phyloP scores from a whole-genome alignment of 495 filamentous ascomycete genomes.

The Elasticomyces elasticus region DNA sequence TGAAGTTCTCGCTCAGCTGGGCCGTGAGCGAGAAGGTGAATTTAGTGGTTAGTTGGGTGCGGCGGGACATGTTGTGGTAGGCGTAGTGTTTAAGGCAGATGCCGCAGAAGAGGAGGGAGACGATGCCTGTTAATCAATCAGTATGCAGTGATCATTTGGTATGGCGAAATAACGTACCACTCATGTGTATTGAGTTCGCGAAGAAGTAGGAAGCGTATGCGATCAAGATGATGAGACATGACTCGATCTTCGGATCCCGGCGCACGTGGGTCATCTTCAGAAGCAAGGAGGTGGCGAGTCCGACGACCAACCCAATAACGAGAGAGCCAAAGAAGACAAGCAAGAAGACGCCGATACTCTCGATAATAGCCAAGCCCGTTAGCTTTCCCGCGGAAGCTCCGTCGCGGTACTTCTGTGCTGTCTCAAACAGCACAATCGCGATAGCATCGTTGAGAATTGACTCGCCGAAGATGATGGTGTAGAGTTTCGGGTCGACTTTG shows the following conservation, averaged over 20 bases:
- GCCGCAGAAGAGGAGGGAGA: slow-evolving; percentile 91
- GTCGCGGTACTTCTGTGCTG: slow-evolving; percentile 78
- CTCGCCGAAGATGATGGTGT: slow-evolving; percentile 96
- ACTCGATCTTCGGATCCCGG: slow-evolving; percentile 91
- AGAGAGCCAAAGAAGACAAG: slow-evolving; percentile 91
- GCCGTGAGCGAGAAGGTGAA: slow-evolving; percentile 93
- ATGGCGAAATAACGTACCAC: slow-evolving; percentile 51
- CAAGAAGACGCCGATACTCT: slow-evolving; percentile 89
- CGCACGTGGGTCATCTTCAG: slow-evolving; percentile 90
- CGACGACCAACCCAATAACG: slow-evolving; percentile 75
- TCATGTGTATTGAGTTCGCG: slow-evolving; percentile 86
- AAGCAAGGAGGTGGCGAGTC: slow-evolving; percentile 72
- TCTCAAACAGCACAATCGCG: slow-evolving; percentile 97
- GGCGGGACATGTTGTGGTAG: slow-evolving; percentile 98
- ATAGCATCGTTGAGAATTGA: slow-evolving; percentile 97
- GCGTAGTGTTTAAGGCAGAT: slow-evolving; percentile 98
- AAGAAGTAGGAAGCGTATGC: slow-evolving; percentile 97
- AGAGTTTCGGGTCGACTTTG: slow-evolving; percentile 96
- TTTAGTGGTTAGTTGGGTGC: slow-evolving; percentile 95
- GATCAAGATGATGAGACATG: slow-evolving; percentile 83
- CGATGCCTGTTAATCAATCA: slow-evolving; percentile 59
- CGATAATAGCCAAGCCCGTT: slow-evolving; percentile 66
- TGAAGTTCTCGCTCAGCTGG: slow-evolving; percentile 96
- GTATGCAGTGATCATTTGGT: background rate
- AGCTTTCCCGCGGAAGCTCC: slow-evolving; percentile 49